These are phyloP conservation scores for Penicillium riverlandense DNA, from an alignment of 495 filamentous ascomycete genomes.

Conservation along the genomic window DNA sequence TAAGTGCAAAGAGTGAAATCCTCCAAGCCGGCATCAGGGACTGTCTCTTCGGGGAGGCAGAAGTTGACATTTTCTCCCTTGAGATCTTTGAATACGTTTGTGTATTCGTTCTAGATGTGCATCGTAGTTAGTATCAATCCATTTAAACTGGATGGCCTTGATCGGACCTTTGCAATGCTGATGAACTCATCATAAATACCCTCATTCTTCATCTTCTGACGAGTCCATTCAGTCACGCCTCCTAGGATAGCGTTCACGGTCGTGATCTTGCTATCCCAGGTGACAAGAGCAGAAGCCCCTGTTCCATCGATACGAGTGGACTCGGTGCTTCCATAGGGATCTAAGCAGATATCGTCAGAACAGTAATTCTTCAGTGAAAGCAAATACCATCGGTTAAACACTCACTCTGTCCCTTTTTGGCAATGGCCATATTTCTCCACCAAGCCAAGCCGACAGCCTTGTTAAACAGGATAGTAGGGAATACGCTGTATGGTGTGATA, in stretches of 20 bases:
- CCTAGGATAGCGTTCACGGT: conserved; percentile 25
- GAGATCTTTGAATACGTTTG: conserved; percentile 16
- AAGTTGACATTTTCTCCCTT: conserved; percentile 23
- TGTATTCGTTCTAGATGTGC: conserved; percentile 17
- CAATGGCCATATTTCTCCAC: conserved; percentile 31
- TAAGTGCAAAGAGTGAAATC: conserved; percentile 21
- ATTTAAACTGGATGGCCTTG: no score
- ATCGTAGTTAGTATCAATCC: not conserved
- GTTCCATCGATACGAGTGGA: conserved; percentile 26
- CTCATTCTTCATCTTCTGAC: conserved; percentile 26
- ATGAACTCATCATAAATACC: conserved; percentile 17
- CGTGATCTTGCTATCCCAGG: conserved; percentile 31
- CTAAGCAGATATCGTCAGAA: conserved; percentile 4
- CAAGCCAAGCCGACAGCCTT: conserved; percentile 26
- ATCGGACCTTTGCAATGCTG: not conserved
- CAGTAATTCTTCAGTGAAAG: no score
- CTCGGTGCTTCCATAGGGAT: conserved; percentile 28
- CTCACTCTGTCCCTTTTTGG: conserved; percentile 32
- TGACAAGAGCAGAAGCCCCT: conserved; percentile 20
- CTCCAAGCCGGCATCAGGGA: conserved; percentile 15
- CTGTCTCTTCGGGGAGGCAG: conserved; percentile 17
- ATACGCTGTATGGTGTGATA: conserved; percentile 26
- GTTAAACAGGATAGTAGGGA: conserved; percentile 20
- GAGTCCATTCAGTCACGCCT: conserved; percentile 16
- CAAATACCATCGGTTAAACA: not conserved